These are phyloP conservation scores for Chrysophaeum taylorii DNA, from an alignment of 352 stramenopile genomes.

Conservation along the genomic window DNA sequence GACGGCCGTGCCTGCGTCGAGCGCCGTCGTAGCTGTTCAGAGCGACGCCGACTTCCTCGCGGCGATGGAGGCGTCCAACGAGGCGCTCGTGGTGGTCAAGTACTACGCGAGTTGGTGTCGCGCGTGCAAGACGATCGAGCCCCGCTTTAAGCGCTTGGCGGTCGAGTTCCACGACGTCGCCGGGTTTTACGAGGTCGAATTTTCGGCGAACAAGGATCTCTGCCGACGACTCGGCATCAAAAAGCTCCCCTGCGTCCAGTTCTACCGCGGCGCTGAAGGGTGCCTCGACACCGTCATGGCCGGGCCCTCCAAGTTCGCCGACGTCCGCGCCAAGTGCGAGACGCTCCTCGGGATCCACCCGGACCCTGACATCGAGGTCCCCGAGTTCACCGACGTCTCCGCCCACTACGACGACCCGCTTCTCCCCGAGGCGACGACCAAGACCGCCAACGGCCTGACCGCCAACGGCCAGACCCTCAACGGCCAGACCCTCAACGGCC, in stretches of 20 bases:
- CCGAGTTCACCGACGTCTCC: not conserved
- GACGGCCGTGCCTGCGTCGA: too few relatives aligned
- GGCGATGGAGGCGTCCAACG: too few relatives aligned
- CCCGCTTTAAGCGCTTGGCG: not conserved
- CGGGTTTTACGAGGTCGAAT: slow-evolving; percentile 4
- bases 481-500: too few relatives aligned
- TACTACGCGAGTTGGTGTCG: slow-evolving; percentile 6
- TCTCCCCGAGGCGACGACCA: not conserved
- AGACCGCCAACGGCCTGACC: too few relatives aligned
- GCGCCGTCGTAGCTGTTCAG: too few relatives aligned
- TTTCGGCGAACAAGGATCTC: slow-evolving; percentile 12
- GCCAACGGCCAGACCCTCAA: too few relatives aligned
- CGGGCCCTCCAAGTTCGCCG: not conserved
- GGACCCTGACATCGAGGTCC: too few relatives aligned
- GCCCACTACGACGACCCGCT: not conserved
- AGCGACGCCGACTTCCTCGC: too few relatives aligned
- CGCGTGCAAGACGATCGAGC: slow-evolving; percentile 9
- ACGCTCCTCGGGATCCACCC: too few relatives aligned
- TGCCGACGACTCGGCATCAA: slow-evolving; percentile 2
- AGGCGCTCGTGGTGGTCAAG: slow-evolving; percentile 11
- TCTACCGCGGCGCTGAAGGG: slow-evolving; percentile 4
- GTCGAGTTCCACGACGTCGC: not conserved
- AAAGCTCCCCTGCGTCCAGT: slow-evolving; percentile 15
- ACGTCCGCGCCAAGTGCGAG: not conserved
- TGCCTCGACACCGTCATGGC: not conserved